Evolutionary conservation across 2,329 filamentous ascomycete genomes (phyloP), one percentile per base, ranked within the genome.

Genomic region (Microascus cirrosus): DNA sequence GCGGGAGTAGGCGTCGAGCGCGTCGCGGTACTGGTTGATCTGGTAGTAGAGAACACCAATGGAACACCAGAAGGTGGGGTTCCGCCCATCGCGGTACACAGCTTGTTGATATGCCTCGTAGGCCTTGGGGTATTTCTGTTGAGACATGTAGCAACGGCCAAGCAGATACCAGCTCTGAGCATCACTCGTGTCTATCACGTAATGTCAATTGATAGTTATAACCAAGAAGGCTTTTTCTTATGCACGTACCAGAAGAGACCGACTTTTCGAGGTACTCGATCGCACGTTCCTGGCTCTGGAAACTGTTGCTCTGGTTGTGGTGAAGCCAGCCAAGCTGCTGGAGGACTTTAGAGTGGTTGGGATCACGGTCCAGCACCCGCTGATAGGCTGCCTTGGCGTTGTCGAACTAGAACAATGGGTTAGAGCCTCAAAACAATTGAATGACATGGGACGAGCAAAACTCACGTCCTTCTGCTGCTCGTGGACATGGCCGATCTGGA

Each of bases 31-130:
- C 75, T 99, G 94, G 73, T 97, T 99, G 77, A 99, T 99, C 74
- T 97, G 94, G 75, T 97, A 99, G 72, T 99, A 99, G 60, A 99
- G 81, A 18, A 99, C 94, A 70, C 94, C 94, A 69, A 99, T 99
- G 11, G 93, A 97, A 77, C 94, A 97, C 94, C 94, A 99, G 77
- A 97, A 99, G 1, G 94, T 97, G 20, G 94, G 94, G 70, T 97
- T 97, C 64, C 94, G 87, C 36, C 94, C 94, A 70, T 99, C 94
- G 59, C 94, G 90, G 69, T 99, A 99, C 45, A 99, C 94, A 2
- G 94, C 94, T 76, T 99, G 94, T 70, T 99, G 94, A 71, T 97
- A 97, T 6, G 94, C 93, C 69, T 99, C 94, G 66, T 97, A 97
- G 0, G 94, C 94, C 71, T 97, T 97, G 67, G 93, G 93, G 66